phyloP scores from a whole-genome alignment of 2,329 filamentous ascomycete genomes.

The Colletotrichum chlorophyti region DNA sequence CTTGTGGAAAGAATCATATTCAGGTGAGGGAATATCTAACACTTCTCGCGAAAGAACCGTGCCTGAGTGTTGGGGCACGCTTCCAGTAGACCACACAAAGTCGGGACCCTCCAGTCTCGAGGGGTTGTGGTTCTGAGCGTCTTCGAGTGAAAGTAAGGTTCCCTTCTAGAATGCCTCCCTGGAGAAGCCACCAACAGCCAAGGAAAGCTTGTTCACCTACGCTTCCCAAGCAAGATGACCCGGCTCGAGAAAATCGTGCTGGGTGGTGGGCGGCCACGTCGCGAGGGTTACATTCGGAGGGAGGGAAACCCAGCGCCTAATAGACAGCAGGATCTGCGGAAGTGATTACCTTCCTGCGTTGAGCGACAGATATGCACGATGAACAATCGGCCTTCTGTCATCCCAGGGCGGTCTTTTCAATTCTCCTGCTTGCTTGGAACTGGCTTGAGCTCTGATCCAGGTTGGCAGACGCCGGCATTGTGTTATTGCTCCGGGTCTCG shows the following conservation, averaged over 20 bases:
- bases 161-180: neutral
- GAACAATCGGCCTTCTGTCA: no score
- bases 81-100: no score
- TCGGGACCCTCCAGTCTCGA: no score
- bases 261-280: neutral
- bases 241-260: neutral
- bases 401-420: no score
- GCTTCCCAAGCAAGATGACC: neutral
- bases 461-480: no score
- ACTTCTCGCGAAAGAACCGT: neutral
- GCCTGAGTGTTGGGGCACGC: no score
- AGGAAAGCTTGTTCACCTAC: slow-evolving; percentile 18
- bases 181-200: neutral
- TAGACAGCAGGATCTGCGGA: slow-evolving; percentile 1
- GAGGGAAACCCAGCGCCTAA: neutral
- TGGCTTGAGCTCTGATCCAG: no score
- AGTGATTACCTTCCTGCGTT: neutral
- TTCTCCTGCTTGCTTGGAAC: no score
- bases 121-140: no score
- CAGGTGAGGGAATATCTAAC: neutral
- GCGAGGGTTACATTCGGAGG: slow-evolving; percentile 19
- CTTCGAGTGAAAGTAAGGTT: neutral
- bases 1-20: neutral
- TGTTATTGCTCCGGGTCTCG: no score
- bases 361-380: no score